Evolutionary conservation across 768 basidiomycete genomes (phyloP), one percentile per base, ranked within the genome.

Genomic region (Cystobasidium onofrii): DNA sequence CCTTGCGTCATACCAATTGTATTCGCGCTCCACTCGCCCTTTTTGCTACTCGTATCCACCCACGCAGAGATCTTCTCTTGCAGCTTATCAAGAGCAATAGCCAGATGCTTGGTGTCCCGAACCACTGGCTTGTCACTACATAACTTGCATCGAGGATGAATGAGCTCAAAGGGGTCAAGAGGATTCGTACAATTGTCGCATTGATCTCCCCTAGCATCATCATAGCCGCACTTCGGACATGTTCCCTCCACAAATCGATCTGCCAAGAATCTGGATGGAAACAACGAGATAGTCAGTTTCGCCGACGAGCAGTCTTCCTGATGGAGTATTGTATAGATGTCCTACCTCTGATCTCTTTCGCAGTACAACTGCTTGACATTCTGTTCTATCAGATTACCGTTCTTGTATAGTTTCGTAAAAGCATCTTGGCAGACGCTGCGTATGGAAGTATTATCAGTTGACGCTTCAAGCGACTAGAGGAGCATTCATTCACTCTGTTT

Each of bases 161-260:
- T 85, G 69, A 99, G 86, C 78, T 96, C 92, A 74, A 94, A 86
- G 1, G 96, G 92, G 76, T 97, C 92, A 54, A 96, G 86, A 1
- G 96, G 97, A 69, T 91, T 86, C 55, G 89, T 88, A 81, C 96
- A 99, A 67, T 87, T 84, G 81, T 99, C 96, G 81, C 96, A 99
- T 83, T 99, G 96, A 81, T 99, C 96, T 9, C 96, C 96, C 41
- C 96, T 90, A 39, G 95, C 96, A 78, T 97, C 96, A 74, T 92
- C 89, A 76, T 88, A 92, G 61, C 85, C 86, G 80, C 96, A 98
- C 81, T 96, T 86, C 0, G 96, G 96, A 80, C 96, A 99, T 39
- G 87, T 91, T n/a, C 96, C 96, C 81, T 98, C 95, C 0, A 98
- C 94, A 82, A 90, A 98, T 69, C 96, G 89, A 82, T 99, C 96